A percentile compares a stretch with the other conserved stretches of the same genome.
These are phyloP conservation scores for Calonectria pteridis DNA, from an alignment of 2,329 filamentous ascomycete species.

Conservation along the genomic window DNA sequence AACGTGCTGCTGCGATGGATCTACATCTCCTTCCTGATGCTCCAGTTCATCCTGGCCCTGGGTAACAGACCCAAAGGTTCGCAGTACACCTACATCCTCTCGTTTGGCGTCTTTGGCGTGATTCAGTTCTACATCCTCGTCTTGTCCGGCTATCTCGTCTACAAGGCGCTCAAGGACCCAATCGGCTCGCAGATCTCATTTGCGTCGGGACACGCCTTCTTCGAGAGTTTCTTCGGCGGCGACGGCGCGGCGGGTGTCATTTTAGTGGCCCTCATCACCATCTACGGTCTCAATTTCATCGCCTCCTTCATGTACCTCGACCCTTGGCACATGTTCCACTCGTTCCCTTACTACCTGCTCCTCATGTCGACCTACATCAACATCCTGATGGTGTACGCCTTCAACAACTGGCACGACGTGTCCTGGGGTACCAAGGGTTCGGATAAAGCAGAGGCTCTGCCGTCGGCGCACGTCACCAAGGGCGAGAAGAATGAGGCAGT, in stretches of 20 bases:
- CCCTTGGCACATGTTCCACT: conserved; percentile 45
- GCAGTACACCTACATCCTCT: conserved; percentile 41
- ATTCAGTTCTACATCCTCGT: conserved; percentile 40
- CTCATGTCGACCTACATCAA: conserved; percentile 45
- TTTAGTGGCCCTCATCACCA: conserved; percentile 39
- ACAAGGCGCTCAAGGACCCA: conserved; percentile 37
- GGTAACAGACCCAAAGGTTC: conserved; percentile 42
- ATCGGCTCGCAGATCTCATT: conserved; percentile 41
- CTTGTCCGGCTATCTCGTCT: conserved; percentile 40
- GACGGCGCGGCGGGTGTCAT: conserved; percentile 40
- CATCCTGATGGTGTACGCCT: conserved; percentile 43
- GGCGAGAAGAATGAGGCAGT: conserved; percentile 38
- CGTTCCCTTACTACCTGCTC: conserved; percentile 41
- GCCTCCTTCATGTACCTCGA: conserved; percentile 43
- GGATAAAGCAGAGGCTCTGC: conserved; percentile 35
- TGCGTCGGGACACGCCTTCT: conserved; percentile 34
- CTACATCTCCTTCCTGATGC: conserved; percentile 39
- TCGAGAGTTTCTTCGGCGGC: conserved; percentile 39
- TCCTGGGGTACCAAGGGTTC: conserved; percentile 44
- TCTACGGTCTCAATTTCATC: conserved; percentile 42
- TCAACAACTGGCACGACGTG: conserved; percentile 44
- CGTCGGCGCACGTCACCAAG: conserved; percentile 38
- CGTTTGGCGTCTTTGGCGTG: conserved; percentile 40
- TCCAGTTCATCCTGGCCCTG: conserved; percentile 41
- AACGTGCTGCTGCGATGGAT: conserved; percentile 41